Conservation (phyloP, 2,329 filamentous ascomycete species). For the Aspergillus persii region DNA sequence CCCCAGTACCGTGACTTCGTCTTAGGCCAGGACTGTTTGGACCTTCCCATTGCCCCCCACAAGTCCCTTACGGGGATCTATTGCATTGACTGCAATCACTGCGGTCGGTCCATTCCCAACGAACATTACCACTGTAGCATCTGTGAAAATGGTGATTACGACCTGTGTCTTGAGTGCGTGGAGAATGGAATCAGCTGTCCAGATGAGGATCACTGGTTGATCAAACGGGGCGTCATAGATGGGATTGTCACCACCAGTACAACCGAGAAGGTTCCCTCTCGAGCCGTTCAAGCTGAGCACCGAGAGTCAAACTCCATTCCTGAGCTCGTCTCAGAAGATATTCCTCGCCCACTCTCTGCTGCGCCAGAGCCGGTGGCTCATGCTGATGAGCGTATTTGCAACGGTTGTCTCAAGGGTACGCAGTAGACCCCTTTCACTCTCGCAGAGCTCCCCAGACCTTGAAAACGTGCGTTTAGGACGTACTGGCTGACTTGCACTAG, state of each 20-base stretch:
- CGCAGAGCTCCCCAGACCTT: neutral
- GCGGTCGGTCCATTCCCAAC: constrained; percentile 72
- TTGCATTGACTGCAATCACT: constrained; percentile 92
- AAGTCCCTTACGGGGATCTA: constrained; percentile 52
- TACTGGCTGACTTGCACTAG: constrained; percentile 39
- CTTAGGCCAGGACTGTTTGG: constrained; percentile 26
- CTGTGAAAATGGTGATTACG: constrained; percentile 91
- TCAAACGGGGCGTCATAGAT: constrained; percentile 79
- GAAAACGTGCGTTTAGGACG: neutral
- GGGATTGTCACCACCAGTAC: constrained; percentile 80
- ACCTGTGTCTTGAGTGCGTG: constrained; percentile 81
- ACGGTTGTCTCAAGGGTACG: constrained; percentile 64
- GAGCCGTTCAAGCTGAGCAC: constrained; percentile 45
- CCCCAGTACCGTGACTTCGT: constrained; percentile 29
- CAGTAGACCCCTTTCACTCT: neutral
- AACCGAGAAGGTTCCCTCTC: constrained; percentile 75
- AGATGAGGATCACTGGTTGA: constrained; percentile 82
- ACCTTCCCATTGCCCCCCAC: constrained; percentile 33
- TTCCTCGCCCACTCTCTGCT: neutral
- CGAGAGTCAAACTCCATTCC: constrained; percentile 27
- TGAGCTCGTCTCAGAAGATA: constrained; percentile 14
- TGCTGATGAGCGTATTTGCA: constrained; percentile 51
- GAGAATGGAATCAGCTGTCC: constrained; percentile 73
- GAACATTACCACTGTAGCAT: constrained; percentile 92
- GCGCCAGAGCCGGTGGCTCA: neutral